phyloP scores from a whole-genome alignment of 2,329 filamentous ascomycete genomes.

The Calonectria montana region DNA sequence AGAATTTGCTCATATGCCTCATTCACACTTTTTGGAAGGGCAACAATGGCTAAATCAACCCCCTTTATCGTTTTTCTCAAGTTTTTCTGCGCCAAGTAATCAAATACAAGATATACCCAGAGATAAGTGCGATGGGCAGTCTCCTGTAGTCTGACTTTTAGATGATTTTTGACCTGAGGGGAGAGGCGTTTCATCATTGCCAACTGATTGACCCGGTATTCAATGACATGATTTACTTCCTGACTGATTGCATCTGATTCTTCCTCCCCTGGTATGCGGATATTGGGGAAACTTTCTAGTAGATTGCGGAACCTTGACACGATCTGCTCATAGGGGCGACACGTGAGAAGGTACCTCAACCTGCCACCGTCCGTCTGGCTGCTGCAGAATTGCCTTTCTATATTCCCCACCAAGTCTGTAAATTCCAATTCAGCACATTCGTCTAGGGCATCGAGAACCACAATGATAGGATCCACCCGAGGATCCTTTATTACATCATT shows the following conservation, averaged over 20 bases:
- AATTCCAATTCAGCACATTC: conserved; percentile 46
- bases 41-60: conserved; percentile 30
- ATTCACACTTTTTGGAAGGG: conserved; percentile 44
- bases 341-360: conserved; percentile 51
- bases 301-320: conserved; percentile 38
- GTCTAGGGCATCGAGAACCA: conserved; percentile 55
- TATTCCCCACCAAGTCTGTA: conserved; percentile 28
- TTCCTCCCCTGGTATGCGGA: conserved; percentile 52
- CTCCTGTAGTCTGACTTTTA: conserved; percentile 16
- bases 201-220: conserved; percentile 38
- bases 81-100: conserved; percentile 39
- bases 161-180: not conserved
- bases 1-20: conserved; percentile 47
- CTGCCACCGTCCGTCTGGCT: not conserved
- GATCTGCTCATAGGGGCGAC: conserved; percentile 49
- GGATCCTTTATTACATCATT: conserved; percentile 26
- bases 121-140: conserved; percentile 51
- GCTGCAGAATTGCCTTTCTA: not conserved
- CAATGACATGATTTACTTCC: conserved; percentile 51
- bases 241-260: conserved; percentile 48
- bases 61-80: conserved; percentile 38
- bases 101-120: conserved; percentile 51
- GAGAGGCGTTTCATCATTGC: not conserved
- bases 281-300: conserved; percentile 35
- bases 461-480: conserved; percentile 41